Percentiles rank a stretch among this genome's conserved stretches.
phyloP scores from a whole-genome alignment of 2,329 filamentous ascomycete genomes.

The Xylariaceae sp. region DNA sequence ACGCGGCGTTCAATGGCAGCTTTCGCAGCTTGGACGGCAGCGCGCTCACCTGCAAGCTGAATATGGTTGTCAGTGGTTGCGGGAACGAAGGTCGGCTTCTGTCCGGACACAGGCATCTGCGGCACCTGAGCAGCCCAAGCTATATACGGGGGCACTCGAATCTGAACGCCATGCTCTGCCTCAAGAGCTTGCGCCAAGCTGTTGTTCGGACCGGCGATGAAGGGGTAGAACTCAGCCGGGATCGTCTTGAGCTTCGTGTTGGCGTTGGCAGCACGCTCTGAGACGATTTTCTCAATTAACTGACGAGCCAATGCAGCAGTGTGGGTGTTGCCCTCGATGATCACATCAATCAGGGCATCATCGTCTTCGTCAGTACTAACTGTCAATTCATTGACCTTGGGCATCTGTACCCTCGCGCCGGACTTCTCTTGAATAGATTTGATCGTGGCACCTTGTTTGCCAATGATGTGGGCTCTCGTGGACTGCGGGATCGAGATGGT shows the following conservation, averaged over 20 bases:
- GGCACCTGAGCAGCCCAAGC: slow-evolving; percentile 68
- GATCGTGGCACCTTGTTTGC: slow-evolving; percentile 83
- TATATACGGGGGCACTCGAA: slow-evolving; percentile 78
- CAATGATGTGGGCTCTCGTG: slow-evolving; percentile 84
- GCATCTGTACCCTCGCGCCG: slow-evolving; percentile 84
- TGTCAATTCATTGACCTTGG: slow-evolving; percentile 65
- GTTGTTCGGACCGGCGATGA: slow-evolving; percentile 79
- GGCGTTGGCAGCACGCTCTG: slow-evolving; percentile 76
- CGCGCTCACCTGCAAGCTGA: slow-evolving; percentile 77
- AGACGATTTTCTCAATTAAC: slow-evolving; percentile 81
- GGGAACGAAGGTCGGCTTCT: slow-evolving; percentile 64
- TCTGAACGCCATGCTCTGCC: slow-evolving; percentile 66
- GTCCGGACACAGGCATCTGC: slow-evolving; percentile 53
- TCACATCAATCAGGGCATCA: slow-evolving; percentile 76
- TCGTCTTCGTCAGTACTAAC: slow-evolving; percentile 61
- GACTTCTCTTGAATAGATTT: slow-evolving; percentile 85
- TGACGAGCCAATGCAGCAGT: slow-evolving; percentile 78
- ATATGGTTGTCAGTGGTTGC: slow-evolving; percentile 72
- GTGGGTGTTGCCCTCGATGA: slow-evolving; percentile 85
- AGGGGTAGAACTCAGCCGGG: slow-evolving; percentile 90
- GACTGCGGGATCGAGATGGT: slow-evolving; percentile 78
- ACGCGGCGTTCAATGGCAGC: slow-evolving; percentile 75
- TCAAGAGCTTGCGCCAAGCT: slow-evolving; percentile 62
- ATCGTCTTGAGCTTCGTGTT: slow-evolving; percentile 78
- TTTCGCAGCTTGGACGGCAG: slow-evolving; percentile 72